Evolutionary conservation across 352 stramenopile genomes (phyloP), one percentile per base, ranked within the genome.

Genomic region (Phytophthora constricta): DNA sequence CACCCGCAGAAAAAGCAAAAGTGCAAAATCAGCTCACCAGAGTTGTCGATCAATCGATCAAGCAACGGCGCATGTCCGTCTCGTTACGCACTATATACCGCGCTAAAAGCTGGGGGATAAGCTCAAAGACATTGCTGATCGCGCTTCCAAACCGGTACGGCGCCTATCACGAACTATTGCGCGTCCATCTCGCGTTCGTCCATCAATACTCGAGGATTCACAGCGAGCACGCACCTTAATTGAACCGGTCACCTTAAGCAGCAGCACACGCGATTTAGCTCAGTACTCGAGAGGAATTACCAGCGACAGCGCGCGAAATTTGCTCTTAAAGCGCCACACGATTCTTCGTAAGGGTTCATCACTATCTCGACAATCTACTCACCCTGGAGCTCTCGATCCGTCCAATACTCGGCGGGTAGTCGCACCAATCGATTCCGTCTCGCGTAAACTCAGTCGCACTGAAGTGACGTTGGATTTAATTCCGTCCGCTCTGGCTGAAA

Each of bases 81-180:
- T 91, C 86, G 22, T 68, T 92, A 39, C 78, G 82, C 19, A 89
- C 82, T 16, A 91, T 94, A 41, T 94, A 94, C 61, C 76, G 82
- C 3, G 84, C 86, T 9, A 94, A 94, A 92, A 91, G 39, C 72
- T 92, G 2, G 86, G 84, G 5, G 82, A 92, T 54, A 91, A 91
- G 67, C 80, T 93, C 41, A 92, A 94, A 67, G 84, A 89, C n/a
- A 92, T 92, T 19, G 82, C 85, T 0, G 86, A 94, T 17, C 79
- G 83, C 1, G 82, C 82, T 0, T 72, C 80, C 22, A 69, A 70
- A 22, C 68, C 68, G 13, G 68, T 73, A 13, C 68, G 58, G 20
- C 63, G 68, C 9, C 49, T 73, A 9, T 76, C 68, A 5, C 63
- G 63, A 23, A 62, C 20, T 9, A 45, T 76, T 19, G 31, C 58